Conservation (phyloP, 176 grass and related monocot genomes). For the Typha latifolia region DNA sequence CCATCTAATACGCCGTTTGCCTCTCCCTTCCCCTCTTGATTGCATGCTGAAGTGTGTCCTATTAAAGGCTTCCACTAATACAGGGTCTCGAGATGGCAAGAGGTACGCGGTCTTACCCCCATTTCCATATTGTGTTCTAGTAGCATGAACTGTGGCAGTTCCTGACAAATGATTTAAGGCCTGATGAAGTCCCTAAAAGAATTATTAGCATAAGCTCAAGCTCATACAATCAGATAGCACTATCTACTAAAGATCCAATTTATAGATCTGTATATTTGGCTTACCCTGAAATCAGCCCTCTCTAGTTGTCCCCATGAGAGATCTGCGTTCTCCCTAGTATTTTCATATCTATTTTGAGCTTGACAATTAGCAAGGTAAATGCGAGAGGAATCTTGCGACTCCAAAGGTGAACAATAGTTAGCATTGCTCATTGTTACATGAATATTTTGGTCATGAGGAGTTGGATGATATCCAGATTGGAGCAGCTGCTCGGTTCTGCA, state of each 20-base stretch:
- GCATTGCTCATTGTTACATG: not conserved
- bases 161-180: not conserved
- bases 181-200: not conserved
- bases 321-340: not conserved
- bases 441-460: not conserved
- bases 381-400: not conserved
- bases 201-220: not conserved
- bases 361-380: constrained; percentile 1
- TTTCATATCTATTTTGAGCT: not conserved
- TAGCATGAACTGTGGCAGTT: not conserved
- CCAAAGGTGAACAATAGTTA: constrained; percentile 1
- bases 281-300: not conserved
- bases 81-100: not conserved
- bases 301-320: not conserved
- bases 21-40: not conserved
- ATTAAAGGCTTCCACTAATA: not conserved
- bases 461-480: not conserved
- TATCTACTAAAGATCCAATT: too few relatives aligned
- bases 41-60: not conserved
- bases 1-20: constrained; percentile 12
- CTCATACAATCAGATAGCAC: too few relatives aligned
- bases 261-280: not conserved
- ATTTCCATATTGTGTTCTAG: not conserved
- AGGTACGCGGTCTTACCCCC: not conserved
- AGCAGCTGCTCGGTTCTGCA: not conserved